A percentile compares a stretch with the other conserved stretches of the same genome.
These are phyloP conservation scores for Persicaria tinctoria DNA, from an alignment of 148 eudicot genomes.

Conservation along the genomic window DNA sequence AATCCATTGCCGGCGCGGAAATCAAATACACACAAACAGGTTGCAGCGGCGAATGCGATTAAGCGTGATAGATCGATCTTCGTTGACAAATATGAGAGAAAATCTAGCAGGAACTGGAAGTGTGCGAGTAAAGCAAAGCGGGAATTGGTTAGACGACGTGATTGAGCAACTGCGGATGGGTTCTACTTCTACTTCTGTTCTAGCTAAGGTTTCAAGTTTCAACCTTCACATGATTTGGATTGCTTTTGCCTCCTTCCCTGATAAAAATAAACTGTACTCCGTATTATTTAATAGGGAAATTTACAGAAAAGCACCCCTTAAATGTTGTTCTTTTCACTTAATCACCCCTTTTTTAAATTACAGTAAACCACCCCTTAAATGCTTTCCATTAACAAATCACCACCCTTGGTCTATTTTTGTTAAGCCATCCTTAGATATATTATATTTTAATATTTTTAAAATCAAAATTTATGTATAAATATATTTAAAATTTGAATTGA, in stretches of 20 bases:
- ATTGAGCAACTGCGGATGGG: neutral
- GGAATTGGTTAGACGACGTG: constrained; percentile 10
- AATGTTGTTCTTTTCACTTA: too few species aligned
- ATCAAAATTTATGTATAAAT: too few species aligned
- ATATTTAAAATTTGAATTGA: too few species aligned
- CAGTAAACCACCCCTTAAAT: too few species aligned
- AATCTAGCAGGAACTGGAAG: neutral
- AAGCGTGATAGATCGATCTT: neutral
- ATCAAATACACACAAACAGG: neutral
- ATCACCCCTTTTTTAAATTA: too few species aligned
- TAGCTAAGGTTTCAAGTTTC: neutral
- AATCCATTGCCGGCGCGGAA: neutral
- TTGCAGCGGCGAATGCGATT: neutral
- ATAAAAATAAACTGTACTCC: too few species aligned
- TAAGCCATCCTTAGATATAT: too few species aligned
- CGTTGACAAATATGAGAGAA: neutral
- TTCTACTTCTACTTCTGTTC: neutral
- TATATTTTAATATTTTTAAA: too few species aligned
- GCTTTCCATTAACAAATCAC: too few species aligned
- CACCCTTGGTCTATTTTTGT: too few species aligned
- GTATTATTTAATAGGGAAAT: too few species aligned
- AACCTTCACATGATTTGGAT: neutral
- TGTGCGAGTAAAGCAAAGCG: constrained; percentile 9
- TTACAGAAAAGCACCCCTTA: too few species aligned
- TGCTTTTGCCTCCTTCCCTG: neutral